Evolutionary conservation across 768 basidiomycete species (phyloP), one percentile per base, ranked within the genome.

Genomic region (Serendipita sp.): DNA sequence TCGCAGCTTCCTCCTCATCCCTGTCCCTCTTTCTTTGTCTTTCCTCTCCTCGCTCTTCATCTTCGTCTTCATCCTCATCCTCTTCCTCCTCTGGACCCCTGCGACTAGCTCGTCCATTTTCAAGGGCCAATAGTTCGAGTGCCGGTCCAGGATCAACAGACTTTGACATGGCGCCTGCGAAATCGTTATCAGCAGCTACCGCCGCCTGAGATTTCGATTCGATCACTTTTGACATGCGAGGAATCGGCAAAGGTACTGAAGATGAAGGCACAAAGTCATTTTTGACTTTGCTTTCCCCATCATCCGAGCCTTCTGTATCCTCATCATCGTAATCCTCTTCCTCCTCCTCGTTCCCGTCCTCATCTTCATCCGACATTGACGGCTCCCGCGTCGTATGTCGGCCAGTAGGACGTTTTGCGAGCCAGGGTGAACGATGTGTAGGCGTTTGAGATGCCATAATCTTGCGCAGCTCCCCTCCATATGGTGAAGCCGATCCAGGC

Each of bases 401-500:
- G n/a, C 48, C 48, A 23, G 10, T 10, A 60, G 16, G 4, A 34
- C 55, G 16, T 10, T 34, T 29, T 10, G 27, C 34, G 8, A 23
- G 23, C 55, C 11, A 16, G 16, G 4, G 8, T 23, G 55, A 23
- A 10, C 55, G 55, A 37, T 60, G 55, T 31, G 29, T 23, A 8
- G 55, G 55, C 16, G 55, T 60, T 60, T 60, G 55, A 4, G 29
- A 23, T 8, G 55, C 55, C 55, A 60, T 31, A n/a, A 60, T 60
- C 36, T 36, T 60, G 55, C 27, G 55, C 36, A 60, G 18, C 55
- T 60, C 55, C 33, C 29, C 55, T 29, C 27, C 55, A 34, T 23
- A 60, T 10, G 55, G 55, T 8, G 55, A 31, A n/a, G 36, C 16
- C 16, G 55, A 60, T 18, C 48, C 29, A 18, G 6, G 5, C 48